Conservation (phyloP, 495 filamentous ascomycete genomes). For the Podospora comata region DNA sequence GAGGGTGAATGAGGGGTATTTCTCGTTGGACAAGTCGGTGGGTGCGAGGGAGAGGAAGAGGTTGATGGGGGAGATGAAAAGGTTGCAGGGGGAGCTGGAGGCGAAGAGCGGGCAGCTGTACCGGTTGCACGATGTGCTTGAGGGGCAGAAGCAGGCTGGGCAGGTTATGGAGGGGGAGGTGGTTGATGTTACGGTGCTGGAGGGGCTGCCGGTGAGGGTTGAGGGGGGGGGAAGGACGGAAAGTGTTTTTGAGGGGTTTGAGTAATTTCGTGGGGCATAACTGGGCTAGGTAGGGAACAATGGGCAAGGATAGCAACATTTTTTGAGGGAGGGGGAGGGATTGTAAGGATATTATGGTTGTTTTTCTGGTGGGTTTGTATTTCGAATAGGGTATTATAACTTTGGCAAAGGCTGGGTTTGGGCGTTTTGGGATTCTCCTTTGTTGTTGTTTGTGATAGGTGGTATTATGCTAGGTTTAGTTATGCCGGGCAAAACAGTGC, state of each 20-base stretch:
- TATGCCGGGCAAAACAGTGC: too few relatives aligned
- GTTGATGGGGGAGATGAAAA: slow-evolving; percentile 61
- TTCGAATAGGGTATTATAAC: too few relatives aligned
- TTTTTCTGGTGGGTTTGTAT: too few relatives aligned
- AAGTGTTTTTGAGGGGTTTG: slow-evolving; percentile 12
- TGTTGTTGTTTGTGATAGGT: too few relatives aligned
- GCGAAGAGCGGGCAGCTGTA: slow-evolving; percentile 86
- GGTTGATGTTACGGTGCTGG: slow-evolving; percentile 62
- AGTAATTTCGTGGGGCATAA: too few relatives aligned
- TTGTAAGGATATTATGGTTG: too few relatives aligned
- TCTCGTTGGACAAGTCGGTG: slow-evolving; percentile 64
- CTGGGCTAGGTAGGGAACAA: too few relatives aligned
- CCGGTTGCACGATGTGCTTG: slow-evolving; percentile 82
- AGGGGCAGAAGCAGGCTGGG: slow-evolving; percentile 67
- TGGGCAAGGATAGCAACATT: too few relatives aligned
- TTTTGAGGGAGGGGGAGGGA: too few relatives aligned
- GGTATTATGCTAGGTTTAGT: too few relatives aligned
- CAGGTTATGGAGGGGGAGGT: slow-evolving; percentile 63
- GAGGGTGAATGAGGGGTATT: slow-evolving; percentile 57
- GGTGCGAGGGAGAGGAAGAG: slow-evolving; percentile 63
- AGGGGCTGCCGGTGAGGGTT: slow-evolving; percentile 20
- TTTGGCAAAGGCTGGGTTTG: too few relatives aligned
- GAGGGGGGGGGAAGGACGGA: slow-evolving; percentile 25
- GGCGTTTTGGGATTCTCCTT: too few relatives aligned
- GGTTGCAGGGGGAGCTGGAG: slow-evolving; percentile 63